Percentiles rank a stretch among this genome's conserved stretches.
These are phyloP conservation scores for Pulveroboletus frians DNA, from an alignment of 768 basidiomycete species.

Conservation along the genomic window DNA sequence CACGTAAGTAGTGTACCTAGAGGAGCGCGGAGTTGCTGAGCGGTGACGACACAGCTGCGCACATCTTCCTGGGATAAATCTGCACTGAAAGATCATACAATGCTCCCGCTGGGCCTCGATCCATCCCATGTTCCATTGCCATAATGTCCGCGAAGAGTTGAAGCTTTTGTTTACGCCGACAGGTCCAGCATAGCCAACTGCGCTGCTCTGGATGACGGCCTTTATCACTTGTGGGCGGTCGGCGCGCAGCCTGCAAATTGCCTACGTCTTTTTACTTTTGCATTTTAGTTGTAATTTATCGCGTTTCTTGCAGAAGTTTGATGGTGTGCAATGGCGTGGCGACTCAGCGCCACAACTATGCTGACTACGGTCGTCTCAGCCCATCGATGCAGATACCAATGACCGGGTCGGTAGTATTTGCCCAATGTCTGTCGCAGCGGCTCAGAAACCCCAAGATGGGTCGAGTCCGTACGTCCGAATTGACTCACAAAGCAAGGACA, in stretches of 20 bases:
- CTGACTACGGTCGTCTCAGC: background rate
- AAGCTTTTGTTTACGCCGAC: background rate
- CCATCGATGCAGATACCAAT: too few relatives aligned
- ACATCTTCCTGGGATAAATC: slow-evolving; percentile 47
- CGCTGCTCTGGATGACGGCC: background rate
- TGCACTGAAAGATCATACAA: slow-evolving; percentile 42
- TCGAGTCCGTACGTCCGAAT: too few relatives aligned
- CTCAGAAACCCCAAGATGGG: too few relatives aligned
- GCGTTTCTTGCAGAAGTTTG: too few relatives aligned
- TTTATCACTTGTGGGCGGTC: background rate
- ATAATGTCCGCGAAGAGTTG: slow-evolving; percentile 3
- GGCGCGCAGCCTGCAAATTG: background rate
- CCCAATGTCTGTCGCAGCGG: too few relatives aligned
- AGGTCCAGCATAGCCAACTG: background rate
- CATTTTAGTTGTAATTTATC: background rate
- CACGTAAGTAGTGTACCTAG: slow-evolving; percentile 43
- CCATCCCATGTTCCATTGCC: slow-evolving; percentile 18
- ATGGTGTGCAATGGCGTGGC: too few relatives aligned
- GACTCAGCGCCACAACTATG: too few relatives aligned
- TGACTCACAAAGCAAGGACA: too few relatives aligned
- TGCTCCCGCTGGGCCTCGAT: slow-evolving; percentile 56
- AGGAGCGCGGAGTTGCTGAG: background rate
- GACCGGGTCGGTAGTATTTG: too few relatives aligned
- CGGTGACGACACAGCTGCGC: slow-evolving; percentile 39
- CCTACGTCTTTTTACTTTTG: background rate